Evolutionary conservation across 805 yeast species (phyloP).

Genomic region (Ogataea degrootiae): DNA sequence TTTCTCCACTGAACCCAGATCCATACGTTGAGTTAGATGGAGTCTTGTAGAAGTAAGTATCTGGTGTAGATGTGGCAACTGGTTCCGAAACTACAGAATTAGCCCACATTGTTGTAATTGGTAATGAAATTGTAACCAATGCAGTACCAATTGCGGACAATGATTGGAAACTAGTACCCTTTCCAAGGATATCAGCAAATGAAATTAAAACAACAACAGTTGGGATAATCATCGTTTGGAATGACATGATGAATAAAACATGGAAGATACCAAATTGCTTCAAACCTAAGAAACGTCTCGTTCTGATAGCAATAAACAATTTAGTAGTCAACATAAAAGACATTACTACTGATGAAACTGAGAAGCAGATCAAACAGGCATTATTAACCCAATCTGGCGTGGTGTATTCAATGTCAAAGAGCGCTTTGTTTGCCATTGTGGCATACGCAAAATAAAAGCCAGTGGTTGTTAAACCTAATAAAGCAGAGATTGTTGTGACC

Average conservation of each 20-base stretch:
- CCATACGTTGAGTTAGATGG: slow-evolving; percentile 9
- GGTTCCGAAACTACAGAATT: slow-evolving; percentile 52
- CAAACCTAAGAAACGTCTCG: slow-evolving; percentile 73
- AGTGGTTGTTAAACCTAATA: slow-evolving; percentile 50
- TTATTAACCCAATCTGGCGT: slow-evolving; percentile 37
- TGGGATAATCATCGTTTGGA: slow-evolving; percentile 80
- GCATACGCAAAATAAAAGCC: slow-evolving; percentile 56
- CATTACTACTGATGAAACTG: slow-evolving; percentile 61
- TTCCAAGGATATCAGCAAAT: slow-evolving; percentile 33
- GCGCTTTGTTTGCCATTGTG: slow-evolving; percentile 37
- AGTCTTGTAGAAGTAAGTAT: slow-evolving; percentile 20
- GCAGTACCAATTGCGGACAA: slow-evolving; percentile 52
- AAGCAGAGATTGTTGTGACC: slow-evolving; percentile 34
- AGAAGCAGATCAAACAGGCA: slow-evolving; percentile 58
- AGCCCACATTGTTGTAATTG: slow-evolving; percentile 89
- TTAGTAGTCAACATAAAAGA: slow-evolving; percentile 60
- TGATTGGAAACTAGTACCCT: slow-evolving; percentile 30
- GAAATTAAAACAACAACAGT: slow-evolving; percentile 60
- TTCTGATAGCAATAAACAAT: slow-evolving; percentile 59
- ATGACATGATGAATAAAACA: slow-evolving; percentile 71
- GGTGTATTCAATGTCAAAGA: slow-evolving; percentile 16
- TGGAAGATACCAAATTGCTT: slow-evolving; percentile 81
- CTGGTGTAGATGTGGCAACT: slow-evolving; percentile 35
- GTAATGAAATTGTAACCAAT: slow-evolving; percentile 67
- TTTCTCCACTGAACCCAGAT: slow-evolving; percentile 7